Base-by-base conservation (phyloP, 768 basidiomycete genomes). In the Glaciozyma martinii region DNA sequence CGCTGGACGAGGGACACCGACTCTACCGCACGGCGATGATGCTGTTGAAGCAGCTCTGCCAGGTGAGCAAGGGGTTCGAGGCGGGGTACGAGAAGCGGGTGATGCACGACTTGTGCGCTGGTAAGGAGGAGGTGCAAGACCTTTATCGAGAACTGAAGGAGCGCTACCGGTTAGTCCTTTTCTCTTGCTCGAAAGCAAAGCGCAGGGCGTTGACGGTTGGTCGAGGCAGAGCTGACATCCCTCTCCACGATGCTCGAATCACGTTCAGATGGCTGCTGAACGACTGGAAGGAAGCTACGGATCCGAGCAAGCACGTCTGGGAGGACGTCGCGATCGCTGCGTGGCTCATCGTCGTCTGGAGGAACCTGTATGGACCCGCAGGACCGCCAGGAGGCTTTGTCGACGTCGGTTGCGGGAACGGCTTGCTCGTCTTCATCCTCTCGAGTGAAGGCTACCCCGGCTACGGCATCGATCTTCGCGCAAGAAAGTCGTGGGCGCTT, bases 251-350 rank as follows among this genome's bases (percentile, higher is more conserved):
- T 8, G 58, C 66, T 13, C 69, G 69, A 4, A 60, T 71, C 66
- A 71, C 69, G 19, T 70, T 71, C 58, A 66, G 66, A 37, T 62
- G 57, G 60, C 56, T 71, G 42, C 82, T 90, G 5, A 78, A 82
- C 71, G 80, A 81, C 8, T 93, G 90, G 90, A 80, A 81, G 54
- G 88, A 91, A 71, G 82, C 80, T 9, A 93, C 90, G 0, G 89
- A 93, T 75, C 89, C 90, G 1, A 73, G 86, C 50, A 93, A 93
- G 75, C 90, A 93, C 76, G 88, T 93, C 10, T 93, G 86, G 62
- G 90, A 93, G 88, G 94, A 98, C 74, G 90, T 97, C 43, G 90
- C 90, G 21, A 93, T 98, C 50, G 91, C 91, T 3, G 90, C 90
- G 2, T 97, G 88, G 75, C 80, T 98, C 32, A 90, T 97, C 77